A percentile compares a stretch with the other conserved stretches of the same genome.
Conservation (phyloP, 2,329 filamentous ascomycete genomes). For the Fusarium tricinctum region DNA sequence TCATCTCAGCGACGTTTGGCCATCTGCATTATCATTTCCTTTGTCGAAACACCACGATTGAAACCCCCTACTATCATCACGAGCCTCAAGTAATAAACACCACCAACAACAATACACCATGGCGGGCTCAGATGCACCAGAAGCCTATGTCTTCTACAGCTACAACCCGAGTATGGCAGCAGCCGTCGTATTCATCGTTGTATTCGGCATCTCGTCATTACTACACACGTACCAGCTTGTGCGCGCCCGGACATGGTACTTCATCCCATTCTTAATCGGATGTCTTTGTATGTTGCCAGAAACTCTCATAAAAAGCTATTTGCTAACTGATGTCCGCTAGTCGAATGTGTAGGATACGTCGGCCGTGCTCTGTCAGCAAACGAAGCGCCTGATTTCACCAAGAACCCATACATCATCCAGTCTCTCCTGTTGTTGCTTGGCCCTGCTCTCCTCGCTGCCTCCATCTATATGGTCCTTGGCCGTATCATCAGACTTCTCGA, state of each 20-base stretch:
- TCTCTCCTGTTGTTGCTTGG: conserved; percentile 56
- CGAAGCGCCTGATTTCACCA: conserved; percentile 55
- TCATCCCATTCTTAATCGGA: conserved; percentile 67
- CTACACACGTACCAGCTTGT: conserved; percentile 59
- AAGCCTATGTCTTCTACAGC: conserved; percentile 56
- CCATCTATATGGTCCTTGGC: conserved; percentile 64
- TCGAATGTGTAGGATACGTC: conserved; percentile 58
- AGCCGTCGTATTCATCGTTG: conserved; percentile 58
- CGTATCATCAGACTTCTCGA: conserved; percentile 57
- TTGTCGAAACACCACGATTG: conserved; percentile 4
- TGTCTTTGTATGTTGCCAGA: conserved; percentile 59
- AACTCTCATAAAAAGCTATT: too few species aligned
- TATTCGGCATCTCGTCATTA: conserved; percentile 57
- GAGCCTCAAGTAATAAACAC: conserved; percentile 3
- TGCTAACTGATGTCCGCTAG: conserved; percentile 23
- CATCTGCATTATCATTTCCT: background rate
- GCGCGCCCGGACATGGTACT: conserved; percentile 63
- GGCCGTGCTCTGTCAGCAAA: conserved; percentile 62
- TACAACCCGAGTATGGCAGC: conserved; percentile 62
- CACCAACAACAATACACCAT: conserved; percentile 20
- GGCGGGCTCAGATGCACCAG: conserved; percentile 25
- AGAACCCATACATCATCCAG: conserved; percentile 59
- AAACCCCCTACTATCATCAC: background rate
- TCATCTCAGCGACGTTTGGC: background rate
- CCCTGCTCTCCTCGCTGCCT: conserved; percentile 60